Percentiles rank a stretch among this genome's conserved stretches.
phyloP scores from a whole-genome alignment of 331 rosid genomes.

The Prunus yedoensis region DNA sequence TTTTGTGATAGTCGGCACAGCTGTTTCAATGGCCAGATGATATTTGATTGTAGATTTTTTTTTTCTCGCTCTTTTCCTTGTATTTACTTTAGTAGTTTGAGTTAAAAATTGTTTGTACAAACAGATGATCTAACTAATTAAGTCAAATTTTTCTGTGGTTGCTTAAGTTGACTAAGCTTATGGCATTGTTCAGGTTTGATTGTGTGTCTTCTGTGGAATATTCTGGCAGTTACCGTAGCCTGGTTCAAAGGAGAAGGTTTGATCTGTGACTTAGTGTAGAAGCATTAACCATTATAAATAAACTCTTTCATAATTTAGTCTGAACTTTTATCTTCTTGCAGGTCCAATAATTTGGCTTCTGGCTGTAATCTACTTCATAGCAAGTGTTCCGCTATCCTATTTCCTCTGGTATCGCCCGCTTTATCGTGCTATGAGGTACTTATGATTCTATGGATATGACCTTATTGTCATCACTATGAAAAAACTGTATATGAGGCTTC shows the following conservation, averaged over 20 bases:
- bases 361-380: conserved; percentile 39
- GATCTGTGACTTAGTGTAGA: conserved; percentile 1
- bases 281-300: not conserved
- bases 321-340: conserved; percentile 17
- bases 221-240: conserved; percentile 55
- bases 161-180: conserved; percentile 24
- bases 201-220: conserved; percentile 58
- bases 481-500: conserved; percentile 15
- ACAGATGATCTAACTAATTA: not conserved
- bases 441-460: conserved; percentile 27
- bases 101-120: not conserved
- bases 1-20: not conserved
- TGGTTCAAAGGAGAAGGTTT: conserved; percentile 54
- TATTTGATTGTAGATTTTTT: not conserved
- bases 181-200: conserved; percentile 53
- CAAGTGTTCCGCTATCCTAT: conserved; percentile 39
- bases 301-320: conserved; percentile 8
- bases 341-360: conserved; percentile 42
- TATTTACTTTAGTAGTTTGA: not conserved
- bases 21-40: not conserved
- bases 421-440: conserved; percentile 81
- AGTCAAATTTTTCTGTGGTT: not conserved
- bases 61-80: not conserved
- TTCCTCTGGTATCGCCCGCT: conserved; percentile 58
- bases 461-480: conserved; percentile 16